These are phyloP conservation scores for Beauveria varroae DNA, from an alignment of 2,329 filamentous ascomycete species.

Conservation along the genomic window DNA sequence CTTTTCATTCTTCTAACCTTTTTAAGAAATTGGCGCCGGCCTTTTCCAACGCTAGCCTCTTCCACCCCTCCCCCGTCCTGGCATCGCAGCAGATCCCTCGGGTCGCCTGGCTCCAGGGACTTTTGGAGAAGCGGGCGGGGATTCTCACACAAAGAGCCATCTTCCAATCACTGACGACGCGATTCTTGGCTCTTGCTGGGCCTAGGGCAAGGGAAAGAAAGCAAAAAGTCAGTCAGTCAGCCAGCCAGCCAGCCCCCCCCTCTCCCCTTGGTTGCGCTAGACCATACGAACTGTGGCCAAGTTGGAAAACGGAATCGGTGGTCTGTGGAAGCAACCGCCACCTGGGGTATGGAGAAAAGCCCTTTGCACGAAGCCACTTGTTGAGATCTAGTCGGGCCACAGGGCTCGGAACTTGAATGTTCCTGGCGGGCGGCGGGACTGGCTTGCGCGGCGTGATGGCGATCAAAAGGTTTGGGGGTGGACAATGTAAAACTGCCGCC, in stretches of 20 bases:
- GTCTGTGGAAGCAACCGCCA: no score
- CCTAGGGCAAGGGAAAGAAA: no score
- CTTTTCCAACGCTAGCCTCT: neutral
- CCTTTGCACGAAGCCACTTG: no score
- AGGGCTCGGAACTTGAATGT: no score
- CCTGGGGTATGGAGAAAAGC: no score
- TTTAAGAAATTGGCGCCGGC: neutral
- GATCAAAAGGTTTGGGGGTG: no score
- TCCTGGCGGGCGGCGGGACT: no score
- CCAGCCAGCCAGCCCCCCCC: no score
- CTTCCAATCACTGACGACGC: conserved; percentile 1
- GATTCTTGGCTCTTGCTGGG: neutral
- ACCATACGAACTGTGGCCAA: conserved; percentile 6
- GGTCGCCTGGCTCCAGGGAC: conserved; percentile 1
- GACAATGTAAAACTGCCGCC: no score
- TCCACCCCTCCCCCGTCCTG: neutral
- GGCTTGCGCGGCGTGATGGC: no score
- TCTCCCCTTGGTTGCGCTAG: neutral
- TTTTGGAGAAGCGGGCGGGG: conserved; percentile 8
- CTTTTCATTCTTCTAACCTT: neutral
- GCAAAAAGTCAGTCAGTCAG: no score
- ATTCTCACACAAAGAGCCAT: neutral
- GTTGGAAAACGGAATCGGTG: neutral
- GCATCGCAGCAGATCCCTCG: neutral
- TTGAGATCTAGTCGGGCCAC: no score